Evolutionary conservation across 306 rosid species (phyloP), one percentile per base, ranked within the genome.

Genomic region (Quercus berberidifolia): DNA sequence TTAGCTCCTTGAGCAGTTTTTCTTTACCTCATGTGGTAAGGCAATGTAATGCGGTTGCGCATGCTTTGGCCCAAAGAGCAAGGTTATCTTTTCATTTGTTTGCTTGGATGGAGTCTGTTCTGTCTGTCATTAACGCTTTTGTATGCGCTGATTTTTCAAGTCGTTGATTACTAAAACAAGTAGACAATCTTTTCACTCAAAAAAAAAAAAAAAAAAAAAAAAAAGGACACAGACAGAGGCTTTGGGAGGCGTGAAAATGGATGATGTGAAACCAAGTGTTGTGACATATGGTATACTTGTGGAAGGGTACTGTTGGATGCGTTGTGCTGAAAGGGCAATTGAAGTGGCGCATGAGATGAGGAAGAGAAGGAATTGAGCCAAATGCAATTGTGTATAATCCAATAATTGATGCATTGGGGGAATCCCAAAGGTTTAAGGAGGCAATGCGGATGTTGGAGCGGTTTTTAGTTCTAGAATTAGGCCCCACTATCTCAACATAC

Each of bases 211-310:
- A 21, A 21, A 21, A 21, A 25, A 26, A 26, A 26, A 26, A 26
- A 26, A 26, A 26, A 26, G 2, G 2, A 26, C 1, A 26, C 86
- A 76, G 26, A 93, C 92, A 7, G 97, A 90, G 80, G 83, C 88
- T 95, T 46, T 92, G 98, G 98, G 70, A 17, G 74, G 94, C 85
- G 88, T 88, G 97, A 95, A 84, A 83, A 81, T 79, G 80, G 90
- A 87, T 76, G 86, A 87, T 73, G 83, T 95, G 82, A 89, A 63
- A 65, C 93, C 94, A 5, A 90, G 78, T 83, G 92, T 94, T 75
- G 94, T 90, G 80, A 95, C 98, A n/a, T 95, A 92, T 74, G 98
- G 97, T 59, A 92, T 92, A 58, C 94, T 95, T 35, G 94, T 89
- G 56, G 97, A 91, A 89, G 98, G 97, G 43, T 92, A 95, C 65